Percentiles rank a stretch among this genome's conserved stretches.
phyloP scores from a whole-genome alignment of 148 eudicot species.

The Rhododendron henanense region DNA sequence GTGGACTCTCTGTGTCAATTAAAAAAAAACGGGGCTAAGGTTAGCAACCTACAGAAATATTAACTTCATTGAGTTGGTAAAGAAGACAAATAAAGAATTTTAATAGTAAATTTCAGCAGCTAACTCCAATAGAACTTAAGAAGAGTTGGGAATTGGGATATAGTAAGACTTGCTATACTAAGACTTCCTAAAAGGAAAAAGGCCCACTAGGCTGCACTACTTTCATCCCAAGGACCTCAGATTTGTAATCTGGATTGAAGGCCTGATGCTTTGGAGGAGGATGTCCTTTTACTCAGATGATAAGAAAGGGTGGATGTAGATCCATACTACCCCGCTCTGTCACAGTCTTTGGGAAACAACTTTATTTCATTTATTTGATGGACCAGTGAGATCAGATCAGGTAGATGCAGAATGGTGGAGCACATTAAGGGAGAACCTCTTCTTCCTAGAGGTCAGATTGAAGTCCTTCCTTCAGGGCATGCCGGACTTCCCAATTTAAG shows the following conservation, averaged over 20 bases:
- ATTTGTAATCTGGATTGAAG: not conserved
- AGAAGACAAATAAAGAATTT: not conserved
- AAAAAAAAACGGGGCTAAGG: not conserved
- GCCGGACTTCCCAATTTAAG: not conserved
- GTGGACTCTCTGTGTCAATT: not conserved
- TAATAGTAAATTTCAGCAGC: not conserved
- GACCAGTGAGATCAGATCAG: not conserved
- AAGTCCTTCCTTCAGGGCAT: not conserved
- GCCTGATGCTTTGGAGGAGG: not conserved
- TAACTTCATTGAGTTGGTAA: not conserved
- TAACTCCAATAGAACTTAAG: not conserved
- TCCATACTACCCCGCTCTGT: not conserved
- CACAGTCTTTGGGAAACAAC: not conserved
- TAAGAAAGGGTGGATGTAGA: not conserved
- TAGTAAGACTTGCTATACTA: not conserved
- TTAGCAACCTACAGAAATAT: not conserved
- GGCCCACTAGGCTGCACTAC: not conserved
- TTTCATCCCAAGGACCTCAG: not conserved
- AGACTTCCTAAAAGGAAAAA: not conserved
- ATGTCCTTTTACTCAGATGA: not conserved
- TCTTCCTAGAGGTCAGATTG: not conserved
- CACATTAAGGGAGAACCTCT: not conserved
- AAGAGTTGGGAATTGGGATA: not conserved
- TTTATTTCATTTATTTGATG: not conserved
- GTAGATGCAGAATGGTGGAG: not conserved